Evolutionary conservation across 2,329 filamentous ascomycete species (phyloP).

Genomic region (Aspergillus latus): DNA sequence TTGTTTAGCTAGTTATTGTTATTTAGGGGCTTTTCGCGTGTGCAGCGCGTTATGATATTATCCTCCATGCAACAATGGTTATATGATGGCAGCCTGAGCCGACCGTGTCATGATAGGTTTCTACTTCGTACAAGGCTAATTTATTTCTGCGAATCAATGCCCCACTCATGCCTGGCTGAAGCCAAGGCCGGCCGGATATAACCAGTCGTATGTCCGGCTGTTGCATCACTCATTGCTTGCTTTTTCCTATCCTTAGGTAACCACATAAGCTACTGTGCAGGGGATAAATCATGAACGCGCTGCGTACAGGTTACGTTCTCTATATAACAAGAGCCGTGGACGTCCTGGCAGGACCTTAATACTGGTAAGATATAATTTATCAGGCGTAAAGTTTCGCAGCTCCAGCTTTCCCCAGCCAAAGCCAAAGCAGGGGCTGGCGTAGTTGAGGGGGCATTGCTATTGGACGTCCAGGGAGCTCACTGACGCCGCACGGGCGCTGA

Average conservation of each 20-base stretch:
- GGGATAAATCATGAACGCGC: no score
- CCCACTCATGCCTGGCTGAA: neutral
- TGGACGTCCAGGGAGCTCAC: neutral
- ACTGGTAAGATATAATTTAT: no score
- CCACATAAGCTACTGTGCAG: neutral
- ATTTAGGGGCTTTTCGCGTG: conserved; percentile 1
- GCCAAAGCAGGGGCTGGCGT: neutral
- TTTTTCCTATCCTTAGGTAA: conserved; percentile 8
- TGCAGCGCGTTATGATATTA: conserved; percentile 6
- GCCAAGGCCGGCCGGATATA: conserved; percentile 8
- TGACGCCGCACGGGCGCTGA: neutral
- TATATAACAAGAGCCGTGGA: no score
- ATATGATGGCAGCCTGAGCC: conserved; percentile 4
- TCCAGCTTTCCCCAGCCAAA: neutral
- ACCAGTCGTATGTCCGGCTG: conserved; percentile 12
- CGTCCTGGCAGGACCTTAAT: no score
- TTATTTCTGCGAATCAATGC: neutral
- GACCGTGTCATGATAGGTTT: neutral
- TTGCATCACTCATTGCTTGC: conserved; percentile 15
- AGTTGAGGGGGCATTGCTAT: neutral
- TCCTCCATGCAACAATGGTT: conserved; percentile 5
- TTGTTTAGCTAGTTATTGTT: conserved; percentile 11
- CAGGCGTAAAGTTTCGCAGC: neutral
- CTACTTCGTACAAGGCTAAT: neutral
- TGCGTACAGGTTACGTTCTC: no score